Percentiles rank a stretch among this genome's conserved stretches.
Conservation (phyloP, 2,329 filamentous ascomycete species). For the Rutstroemia sp. region DNA sequence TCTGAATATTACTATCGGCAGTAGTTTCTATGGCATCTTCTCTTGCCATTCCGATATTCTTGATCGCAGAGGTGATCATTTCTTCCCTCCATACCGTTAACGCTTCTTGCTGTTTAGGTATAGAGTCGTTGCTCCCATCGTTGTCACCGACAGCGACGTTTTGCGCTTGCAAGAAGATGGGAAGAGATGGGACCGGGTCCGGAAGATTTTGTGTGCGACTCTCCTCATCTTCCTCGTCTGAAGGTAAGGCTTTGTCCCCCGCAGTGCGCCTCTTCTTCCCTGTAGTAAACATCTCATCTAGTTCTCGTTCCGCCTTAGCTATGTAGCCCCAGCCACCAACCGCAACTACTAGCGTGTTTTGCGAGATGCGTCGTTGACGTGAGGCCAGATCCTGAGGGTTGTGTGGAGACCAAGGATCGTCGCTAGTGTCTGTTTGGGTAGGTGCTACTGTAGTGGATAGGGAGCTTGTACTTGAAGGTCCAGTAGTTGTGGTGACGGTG, state of each 20-base stretch:
- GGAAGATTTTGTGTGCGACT: constrained; percentile 3
- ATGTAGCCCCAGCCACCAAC: background rate
- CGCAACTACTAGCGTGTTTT: background rate
- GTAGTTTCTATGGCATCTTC: background rate
- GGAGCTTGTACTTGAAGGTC: too few relatives aligned
- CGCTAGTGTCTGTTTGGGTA: background rate
- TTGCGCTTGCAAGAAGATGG: background rate
- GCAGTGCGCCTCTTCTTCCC: constrained; percentile 26
- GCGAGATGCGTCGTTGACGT: background rate
- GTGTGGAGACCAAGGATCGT: constrained; percentile 2
- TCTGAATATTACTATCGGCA: too few relatives aligned
- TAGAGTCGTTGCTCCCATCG: background rate
- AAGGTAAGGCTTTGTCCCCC: constrained; percentile 44
- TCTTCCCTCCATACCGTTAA: constrained; percentile 6
- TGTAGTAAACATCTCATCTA: background rate
- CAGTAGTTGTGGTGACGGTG: too few relatives aligned
- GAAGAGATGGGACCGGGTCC: background rate
- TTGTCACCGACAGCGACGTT: too few relatives aligned
- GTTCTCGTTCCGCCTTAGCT: constrained; percentile 2
- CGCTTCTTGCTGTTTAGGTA: background rate
- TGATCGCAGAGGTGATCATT: constrained; percentile 4
- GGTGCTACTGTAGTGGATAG: too few relatives aligned
- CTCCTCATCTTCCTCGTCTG: constrained; percentile 37
- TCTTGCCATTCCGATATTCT: constrained; percentile 5
- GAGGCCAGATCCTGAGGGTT: background rate